These are phyloP conservation scores for Rhynchosporium agropyri DNA, from an alignment of 2,329 filamentous ascomycete species.

Conservation along the genomic window DNA sequence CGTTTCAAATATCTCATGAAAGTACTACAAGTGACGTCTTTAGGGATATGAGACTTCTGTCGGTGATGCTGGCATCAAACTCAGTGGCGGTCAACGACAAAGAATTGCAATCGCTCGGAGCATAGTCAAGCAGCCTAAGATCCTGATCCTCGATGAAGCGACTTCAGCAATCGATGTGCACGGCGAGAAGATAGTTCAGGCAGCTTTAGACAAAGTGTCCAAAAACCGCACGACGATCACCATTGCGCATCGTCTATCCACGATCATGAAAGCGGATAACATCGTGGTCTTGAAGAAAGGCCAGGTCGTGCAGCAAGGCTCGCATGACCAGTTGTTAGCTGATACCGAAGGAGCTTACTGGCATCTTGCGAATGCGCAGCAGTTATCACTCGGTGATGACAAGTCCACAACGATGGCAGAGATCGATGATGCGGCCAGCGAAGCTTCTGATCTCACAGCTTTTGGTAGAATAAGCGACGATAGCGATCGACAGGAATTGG, in stretches of 20 bases:
- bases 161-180: slow-evolving; percentile 51
- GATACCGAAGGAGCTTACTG: slow-evolving; percentile 64
- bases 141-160: slow-evolving; percentile 74
- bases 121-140: slow-evolving; percentile 68
- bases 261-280: slow-evolving; percentile 74
- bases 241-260: slow-evolving; percentile 69
- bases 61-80: slow-evolving; percentile 74
- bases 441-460: slow-evolving; percentile 5
- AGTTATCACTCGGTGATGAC: slow-evolving; percentile 37
- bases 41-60: slow-evolving; percentile 73
- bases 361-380: slow-evolving; percentile 65
- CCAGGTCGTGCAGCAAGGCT: slow-evolving; percentile 72
- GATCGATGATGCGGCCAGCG: slow-evolving; percentile 20
- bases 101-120: slow-evolving; percentile 71
- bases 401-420: background rate
- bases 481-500: slow-evolving; percentile 20
- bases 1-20: slow-evolving; percentile 26
- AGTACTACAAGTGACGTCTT: slow-evolving; percentile 14
- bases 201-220: slow-evolving; percentile 55
- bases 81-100: slow-evolving; percentile 80
- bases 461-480: slow-evolving; percentile 24
- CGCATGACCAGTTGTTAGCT: slow-evolving; percentile 69
- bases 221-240: slow-evolving; percentile 62
- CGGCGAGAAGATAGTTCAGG: slow-evolving; percentile 53
- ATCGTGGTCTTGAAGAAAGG: slow-evolving; percentile 79